Evolutionary conservation across 306 rosid species (phyloP).

Genomic region (Prunus davidiana): DNA sequence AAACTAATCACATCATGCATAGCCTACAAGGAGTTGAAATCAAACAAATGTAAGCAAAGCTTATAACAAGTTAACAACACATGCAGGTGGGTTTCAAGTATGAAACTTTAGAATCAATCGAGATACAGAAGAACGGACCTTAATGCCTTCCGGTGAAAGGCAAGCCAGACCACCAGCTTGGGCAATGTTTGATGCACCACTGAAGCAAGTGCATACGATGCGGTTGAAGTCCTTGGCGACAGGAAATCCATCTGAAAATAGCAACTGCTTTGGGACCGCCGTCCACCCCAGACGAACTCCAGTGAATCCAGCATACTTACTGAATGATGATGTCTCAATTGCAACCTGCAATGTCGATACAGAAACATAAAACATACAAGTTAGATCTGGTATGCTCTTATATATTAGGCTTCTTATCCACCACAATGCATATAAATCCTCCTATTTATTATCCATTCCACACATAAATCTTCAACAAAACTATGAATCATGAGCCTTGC

Average conservation of each 20-base stretch:
- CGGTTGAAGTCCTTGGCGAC: slow-evolving; percentile 92
- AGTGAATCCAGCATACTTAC: slow-evolving; percentile 96
- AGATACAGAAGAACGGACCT: slow-evolving; percentile 46
- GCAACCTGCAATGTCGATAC: slow-evolving; percentile 64
- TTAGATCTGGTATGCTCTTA: neutral
- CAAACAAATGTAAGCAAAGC: neutral
- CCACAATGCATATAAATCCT: too few species aligned
- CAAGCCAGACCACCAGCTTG: slow-evolving; percentile 96
- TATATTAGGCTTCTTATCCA: too few species aligned
- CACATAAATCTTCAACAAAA: neutral
- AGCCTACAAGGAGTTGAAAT: slow-evolving; percentile 51
- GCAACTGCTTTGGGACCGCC: slow-evolving; percentile 77
- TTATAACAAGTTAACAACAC: neutral
- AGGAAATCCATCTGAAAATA: slow-evolving; percentile 84
- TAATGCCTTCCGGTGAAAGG: slow-evolving; percentile 84
- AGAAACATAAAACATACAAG: neutral
- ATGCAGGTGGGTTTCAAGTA: neutral
- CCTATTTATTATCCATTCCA: too few species aligned
- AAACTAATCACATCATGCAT: slow-evolving; percentile 71
- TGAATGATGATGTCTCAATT: slow-evolving; percentile 87
- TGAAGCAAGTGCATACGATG: slow-evolving; percentile 83
- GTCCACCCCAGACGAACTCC: slow-evolving; percentile 98
- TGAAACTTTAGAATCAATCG: neutral
- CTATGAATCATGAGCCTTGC: neutral
- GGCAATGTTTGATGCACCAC: slow-evolving; percentile 88